Percentiles rank a stretch among this genome's conserved stretches.
Conservation (phyloP, 129 eudicot species). For the Pseudognaphalium luteoalbum region DNA sequence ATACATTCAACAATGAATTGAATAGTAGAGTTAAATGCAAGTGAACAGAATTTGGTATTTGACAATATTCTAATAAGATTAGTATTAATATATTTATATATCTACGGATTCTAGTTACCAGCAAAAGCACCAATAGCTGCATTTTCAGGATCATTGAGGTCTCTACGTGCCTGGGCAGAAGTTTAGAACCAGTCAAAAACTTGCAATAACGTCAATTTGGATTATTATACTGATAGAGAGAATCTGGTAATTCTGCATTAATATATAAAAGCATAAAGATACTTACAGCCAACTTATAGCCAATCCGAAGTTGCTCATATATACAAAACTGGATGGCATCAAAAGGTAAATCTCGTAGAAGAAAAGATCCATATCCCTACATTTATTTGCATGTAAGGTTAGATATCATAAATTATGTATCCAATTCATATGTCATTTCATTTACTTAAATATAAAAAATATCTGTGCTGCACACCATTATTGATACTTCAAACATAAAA, state of each 20-base stretch:
- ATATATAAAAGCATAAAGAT: background rate
- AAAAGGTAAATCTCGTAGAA: constrained; percentile 96
- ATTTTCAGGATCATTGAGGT: constrained; percentile 87
- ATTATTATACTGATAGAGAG: constrained; percentile 13
- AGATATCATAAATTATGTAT: background rate
- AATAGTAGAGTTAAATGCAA: too few relatives aligned
- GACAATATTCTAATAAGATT: too few relatives aligned
- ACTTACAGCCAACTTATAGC: constrained; percentile 87
- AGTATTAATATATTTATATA: too few relatives aligned
- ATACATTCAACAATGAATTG: background rate
- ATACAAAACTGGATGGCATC: constrained; percentile 98
- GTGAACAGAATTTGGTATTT: too few relatives aligned
- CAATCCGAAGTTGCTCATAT: constrained; percentile 93
- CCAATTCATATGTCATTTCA: background rate
- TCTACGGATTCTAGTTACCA: constrained; percentile 46
- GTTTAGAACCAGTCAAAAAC: constrained; percentile 23
- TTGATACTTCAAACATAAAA: background rate
- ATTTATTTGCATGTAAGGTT: constrained; percentile 23
- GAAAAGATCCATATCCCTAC: constrained; percentile 92
- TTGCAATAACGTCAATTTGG: background rate
- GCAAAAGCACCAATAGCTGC: constrained; percentile 98
- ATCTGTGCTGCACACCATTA: background rate
- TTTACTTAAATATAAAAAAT: background rate
- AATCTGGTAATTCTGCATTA: constrained; percentile 3
- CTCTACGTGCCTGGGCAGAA: constrained; percentile 78